Conservation (phyloP, 768 basidiomycete species). For the Lentinus tigrinus region DNA sequence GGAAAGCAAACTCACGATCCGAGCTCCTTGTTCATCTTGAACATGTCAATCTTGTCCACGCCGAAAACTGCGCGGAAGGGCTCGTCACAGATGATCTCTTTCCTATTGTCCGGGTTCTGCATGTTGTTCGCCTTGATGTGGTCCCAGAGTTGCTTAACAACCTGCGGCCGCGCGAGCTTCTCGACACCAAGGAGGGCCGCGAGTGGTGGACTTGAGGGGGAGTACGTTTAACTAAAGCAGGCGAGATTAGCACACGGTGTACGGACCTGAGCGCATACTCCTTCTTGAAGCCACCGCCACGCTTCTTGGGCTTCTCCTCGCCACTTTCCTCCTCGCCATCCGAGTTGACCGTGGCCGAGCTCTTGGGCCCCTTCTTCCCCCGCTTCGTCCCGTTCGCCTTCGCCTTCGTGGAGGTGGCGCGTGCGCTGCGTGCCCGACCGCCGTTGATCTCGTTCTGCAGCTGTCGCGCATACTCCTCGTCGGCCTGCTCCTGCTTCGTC, state of each 20-base stretch:
- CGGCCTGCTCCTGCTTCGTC: conserved; percentile 29
- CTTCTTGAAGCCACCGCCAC: conserved; percentile 73
- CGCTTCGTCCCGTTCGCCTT: conserved; percentile 33
- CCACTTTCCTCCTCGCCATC: conserved; percentile 34
- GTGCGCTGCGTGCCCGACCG: conserved; percentile 28
- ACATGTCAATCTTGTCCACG: conserved; percentile 86
- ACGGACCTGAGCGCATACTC: conserved; percentile 70
- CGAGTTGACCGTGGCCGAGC: conserved; percentile 32
- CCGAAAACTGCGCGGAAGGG: conserved; percentile 72
- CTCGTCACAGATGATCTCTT: conserved; percentile 83
- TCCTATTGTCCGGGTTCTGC: conserved; percentile 82
- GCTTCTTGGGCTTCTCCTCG: conserved; percentile 40
- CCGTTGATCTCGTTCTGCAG: conserved; percentile 45
- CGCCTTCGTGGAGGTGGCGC: conserved; percentile 22
- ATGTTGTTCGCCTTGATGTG: conserved; percentile 81
- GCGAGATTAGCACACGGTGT: background rate
- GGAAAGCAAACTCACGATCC: conserved; percentile 54
- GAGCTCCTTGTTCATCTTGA: conserved; percentile 90
- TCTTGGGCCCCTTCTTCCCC: conserved; percentile 35
- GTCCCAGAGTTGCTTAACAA: conserved; percentile 88
- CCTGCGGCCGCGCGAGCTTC: conserved; percentile 80
- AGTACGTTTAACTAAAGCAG: background rate
- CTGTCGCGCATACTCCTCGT: conserved; percentile 45
- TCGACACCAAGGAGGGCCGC: conserved; percentile 66
- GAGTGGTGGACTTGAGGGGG: conserved; percentile 61